These are phyloP conservation scores for Phytophthora sp. DNA, from an alignment of 352 stramenopile genomes.

Conservation along the genomic window DNA sequence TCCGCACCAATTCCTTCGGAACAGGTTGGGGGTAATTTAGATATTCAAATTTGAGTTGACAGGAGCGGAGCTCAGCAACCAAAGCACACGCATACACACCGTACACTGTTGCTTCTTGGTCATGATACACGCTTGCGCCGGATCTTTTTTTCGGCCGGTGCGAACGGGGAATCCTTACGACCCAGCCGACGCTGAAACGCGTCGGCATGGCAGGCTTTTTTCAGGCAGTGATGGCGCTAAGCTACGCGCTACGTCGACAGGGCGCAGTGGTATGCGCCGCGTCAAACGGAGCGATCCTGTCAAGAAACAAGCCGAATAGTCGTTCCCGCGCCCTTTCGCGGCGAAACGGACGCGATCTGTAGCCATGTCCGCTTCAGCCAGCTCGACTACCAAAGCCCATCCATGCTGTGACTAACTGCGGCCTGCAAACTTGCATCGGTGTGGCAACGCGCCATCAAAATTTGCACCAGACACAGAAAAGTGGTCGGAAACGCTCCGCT, in stretches of 20 bases:
- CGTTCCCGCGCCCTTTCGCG: conserved; percentile 23
- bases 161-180: no score
- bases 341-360: conserved; percentile 27
- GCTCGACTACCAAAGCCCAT: conserved; percentile 23
- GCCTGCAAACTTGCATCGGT: conserved; percentile 7
- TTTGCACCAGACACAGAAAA: conserved; percentile 21
- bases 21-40: no score
- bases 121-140: no score
- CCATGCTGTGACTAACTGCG: conserved; percentile 1
- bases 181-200: no score
- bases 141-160: no score
- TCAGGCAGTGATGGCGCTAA: conserved; percentile 1
- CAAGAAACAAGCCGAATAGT: conserved; percentile 33
- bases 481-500: conserved; percentile 9
- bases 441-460: conserved; percentile 30
- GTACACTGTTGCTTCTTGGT: no score
- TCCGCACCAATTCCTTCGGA: no score
- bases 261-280: conserved; percentile 8
- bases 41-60: no score
- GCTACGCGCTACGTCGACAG: not conserved
- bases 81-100: no score
- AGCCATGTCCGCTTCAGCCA: conserved; percentile 20
- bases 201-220: no score
- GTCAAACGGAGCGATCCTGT: conserved; percentile 26
- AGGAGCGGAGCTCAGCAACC: no score